phyloP scores from a whole-genome alignment of 139 green algal species.

The Desmodesmus armatus region DNA sequence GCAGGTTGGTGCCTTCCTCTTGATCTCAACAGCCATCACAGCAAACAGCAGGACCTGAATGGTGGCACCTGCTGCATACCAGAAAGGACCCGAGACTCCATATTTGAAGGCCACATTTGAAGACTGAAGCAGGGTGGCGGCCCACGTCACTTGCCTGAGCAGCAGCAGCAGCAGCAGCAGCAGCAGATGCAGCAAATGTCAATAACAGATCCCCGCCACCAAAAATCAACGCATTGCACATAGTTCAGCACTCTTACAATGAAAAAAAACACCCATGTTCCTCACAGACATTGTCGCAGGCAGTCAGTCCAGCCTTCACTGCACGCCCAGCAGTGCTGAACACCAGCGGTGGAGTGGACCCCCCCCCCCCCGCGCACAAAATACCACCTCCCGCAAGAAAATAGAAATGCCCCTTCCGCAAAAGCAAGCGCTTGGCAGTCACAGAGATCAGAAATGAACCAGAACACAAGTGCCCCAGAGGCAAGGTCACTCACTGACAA shows the following conservation, averaged over 20 bases:
- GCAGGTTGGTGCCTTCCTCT: constrained; percentile 90
- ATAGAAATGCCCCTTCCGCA: too few species aligned
- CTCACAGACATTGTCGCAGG: constrained; percentile 72
- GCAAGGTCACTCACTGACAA: constrained; percentile 57
- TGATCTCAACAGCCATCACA: constrained; percentile 94
- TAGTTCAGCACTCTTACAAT: background rate
- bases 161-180: constrained; percentile 29
- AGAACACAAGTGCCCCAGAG: background rate
- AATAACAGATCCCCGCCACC: background rate
- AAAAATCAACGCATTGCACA: background rate
- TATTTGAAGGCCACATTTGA: constrained; percentile 52
- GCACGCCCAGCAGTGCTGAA: too few species aligned
- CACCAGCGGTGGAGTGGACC: too few species aligned
- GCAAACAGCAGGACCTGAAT: constrained; percentile 96
- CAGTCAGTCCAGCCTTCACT: constrained; percentile 75
- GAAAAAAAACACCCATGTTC: background rate
- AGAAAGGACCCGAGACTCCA: constrained; percentile 79
- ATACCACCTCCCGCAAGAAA: too few species aligned
- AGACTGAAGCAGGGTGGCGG: constrained; percentile 62
- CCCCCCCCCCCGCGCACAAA: too few species aligned
- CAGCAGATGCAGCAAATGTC: background rate
- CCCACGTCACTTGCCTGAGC: constrained; percentile 62
- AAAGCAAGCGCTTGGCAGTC: too few species aligned
- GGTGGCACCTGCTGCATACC: constrained; percentile 92
- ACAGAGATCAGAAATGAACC: constrained; percentile 47